These are phyloP conservation scores for Daedalea quercina DNA, from an alignment of 768 basidiomycete genomes.

Conservation along the genomic window DNA sequence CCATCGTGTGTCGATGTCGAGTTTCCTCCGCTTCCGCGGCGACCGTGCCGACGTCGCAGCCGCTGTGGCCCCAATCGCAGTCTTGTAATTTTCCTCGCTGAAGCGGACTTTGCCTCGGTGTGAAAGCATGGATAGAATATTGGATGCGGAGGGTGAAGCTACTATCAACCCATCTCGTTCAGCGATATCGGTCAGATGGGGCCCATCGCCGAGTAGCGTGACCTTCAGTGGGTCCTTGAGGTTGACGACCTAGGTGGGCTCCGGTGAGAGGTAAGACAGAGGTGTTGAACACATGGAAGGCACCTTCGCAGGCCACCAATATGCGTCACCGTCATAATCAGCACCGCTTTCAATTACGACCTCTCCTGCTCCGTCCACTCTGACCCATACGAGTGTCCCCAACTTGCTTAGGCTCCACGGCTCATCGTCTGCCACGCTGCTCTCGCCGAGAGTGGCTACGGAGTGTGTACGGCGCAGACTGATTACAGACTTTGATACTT, in stretches of 20 bases:
- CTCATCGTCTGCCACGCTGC: neutral
- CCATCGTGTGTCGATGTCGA: slow-evolving; percentile 36
- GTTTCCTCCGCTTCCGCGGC: slow-evolving; percentile 40
- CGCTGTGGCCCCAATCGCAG: slow-evolving; percentile 1
- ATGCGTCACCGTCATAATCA: slow-evolving; percentile 19
- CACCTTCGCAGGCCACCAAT: slow-evolving; percentile 76
- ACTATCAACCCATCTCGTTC: slow-evolving; percentile 7
- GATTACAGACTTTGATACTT: neutral
- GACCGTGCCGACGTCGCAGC: slow-evolving; percentile 29
- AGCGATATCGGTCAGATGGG: slow-evolving; percentile 3
- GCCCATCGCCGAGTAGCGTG: slow-evolving; percentile 24
- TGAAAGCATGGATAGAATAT: slow-evolving; percentile 34
- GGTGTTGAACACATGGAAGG: slow-evolving; percentile 15
- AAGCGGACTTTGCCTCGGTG: slow-evolving; percentile 37
- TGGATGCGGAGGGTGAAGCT: slow-evolving; percentile 28
- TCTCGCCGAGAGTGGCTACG: neutral
- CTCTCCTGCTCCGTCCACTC: slow-evolving; percentile 13
- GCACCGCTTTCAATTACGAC: slow-evolving; percentile 4
- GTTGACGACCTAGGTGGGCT: slow-evolving; percentile 13
- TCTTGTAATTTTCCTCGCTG: slow-evolving; percentile 28
- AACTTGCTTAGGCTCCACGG: slow-evolving; percentile 3
- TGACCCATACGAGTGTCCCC: slow-evolving; percentile 20
- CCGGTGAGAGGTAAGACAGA: neutral
- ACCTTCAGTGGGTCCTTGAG: slow-evolving; percentile 22
- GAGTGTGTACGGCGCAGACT: neutral